These are phyloP conservation scores for Discostella stelligera DNA, from an alignment of 352 stramenopile species.

Conservation along the genomic window DNA sequence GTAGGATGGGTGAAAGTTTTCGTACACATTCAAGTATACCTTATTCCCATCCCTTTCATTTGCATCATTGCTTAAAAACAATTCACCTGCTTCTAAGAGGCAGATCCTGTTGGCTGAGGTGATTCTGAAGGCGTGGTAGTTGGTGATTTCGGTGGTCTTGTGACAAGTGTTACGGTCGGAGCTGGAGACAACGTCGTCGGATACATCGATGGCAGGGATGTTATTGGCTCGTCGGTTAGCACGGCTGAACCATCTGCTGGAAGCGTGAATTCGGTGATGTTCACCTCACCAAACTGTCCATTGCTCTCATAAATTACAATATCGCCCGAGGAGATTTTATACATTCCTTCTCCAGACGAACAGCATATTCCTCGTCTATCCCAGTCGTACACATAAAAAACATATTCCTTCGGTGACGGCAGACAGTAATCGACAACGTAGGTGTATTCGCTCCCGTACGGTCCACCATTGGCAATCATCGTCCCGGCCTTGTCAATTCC, in stretches of 20 bases:
- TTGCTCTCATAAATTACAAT: constrained; percentile 22
- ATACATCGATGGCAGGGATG: not conserved
- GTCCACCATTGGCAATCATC: constrained; percentile 36
- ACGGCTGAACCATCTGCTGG: constrained; percentile 19
- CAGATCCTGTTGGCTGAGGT: not conserved
- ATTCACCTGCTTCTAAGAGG: not conserved
- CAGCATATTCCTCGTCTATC: constrained; percentile 38
- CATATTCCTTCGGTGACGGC: constrained; percentile 21
- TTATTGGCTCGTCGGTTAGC: constrained; percentile 2
- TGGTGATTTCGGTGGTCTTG: not conserved
- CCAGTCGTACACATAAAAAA: constrained; percentile 40
- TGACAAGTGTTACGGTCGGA: not conserved
- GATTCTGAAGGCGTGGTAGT: not conserved
- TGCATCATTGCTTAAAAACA: not conserved
- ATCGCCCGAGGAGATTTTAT: constrained; percentile 23
- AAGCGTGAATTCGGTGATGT: constrained; percentile 30
- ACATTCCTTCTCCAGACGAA: constrained; percentile 23
- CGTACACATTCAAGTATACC: too few species aligned
- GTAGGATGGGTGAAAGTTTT: too few species aligned
- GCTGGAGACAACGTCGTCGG: not conserved
- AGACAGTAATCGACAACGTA: constrained; percentile 40
- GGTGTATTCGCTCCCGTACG: constrained; percentile 26
- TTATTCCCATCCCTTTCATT: too few species aligned
- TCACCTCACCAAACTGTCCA: constrained; percentile 25
- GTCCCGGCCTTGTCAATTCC: constrained; percentile 18